Conservation (phyloP, 2,329 filamentous ascomycete species). For the Uncinocarpus reesii region DNA sequence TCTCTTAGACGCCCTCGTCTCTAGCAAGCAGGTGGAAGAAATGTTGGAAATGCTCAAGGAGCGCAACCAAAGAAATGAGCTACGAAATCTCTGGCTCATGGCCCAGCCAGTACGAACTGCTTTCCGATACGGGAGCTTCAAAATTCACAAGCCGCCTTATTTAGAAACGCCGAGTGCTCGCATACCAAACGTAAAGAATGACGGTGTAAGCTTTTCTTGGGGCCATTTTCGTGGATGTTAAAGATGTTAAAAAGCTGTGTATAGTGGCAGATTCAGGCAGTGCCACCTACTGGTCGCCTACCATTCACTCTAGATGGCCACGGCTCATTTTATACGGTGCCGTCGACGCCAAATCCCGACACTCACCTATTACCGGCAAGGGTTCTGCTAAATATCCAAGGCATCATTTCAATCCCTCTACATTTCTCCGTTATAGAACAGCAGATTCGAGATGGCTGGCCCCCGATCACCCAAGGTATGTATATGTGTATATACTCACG, state of each 20-base stretch:
- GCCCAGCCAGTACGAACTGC: neutral
- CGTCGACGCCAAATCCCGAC: neutral
- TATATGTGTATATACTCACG: too few species aligned
- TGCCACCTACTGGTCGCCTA: neutral
- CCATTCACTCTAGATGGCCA: neutral
- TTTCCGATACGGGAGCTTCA: constrained; percentile 2
- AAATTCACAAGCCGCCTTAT: neutral
- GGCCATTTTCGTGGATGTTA: neutral
- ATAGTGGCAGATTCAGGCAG: constrained; percentile 2
- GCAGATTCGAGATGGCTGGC: constrained; percentile 8
- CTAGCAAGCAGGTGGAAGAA: neutral
- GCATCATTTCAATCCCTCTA: neutral
- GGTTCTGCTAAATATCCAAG: constrained; percentile 1
- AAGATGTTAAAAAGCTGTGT: too few species aligned
- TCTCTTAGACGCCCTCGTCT: constrained; percentile 4
- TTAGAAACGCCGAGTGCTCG: neutral
- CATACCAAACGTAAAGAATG: neutral
- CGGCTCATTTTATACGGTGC: neutral
- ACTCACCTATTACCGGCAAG: neutral
- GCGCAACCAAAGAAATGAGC: neutral
- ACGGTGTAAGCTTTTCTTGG: neutral
- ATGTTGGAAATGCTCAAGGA: constrained; percentile 2
- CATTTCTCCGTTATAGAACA: constrained; percentile 2
- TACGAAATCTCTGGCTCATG: constrained; percentile 5
- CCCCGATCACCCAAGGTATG: constrained; percentile 2